A percentile compares a stretch with the other conserved stretches of the same genome.
Evolutionary conservation across 345 rosid species (phyloP).

Genomic region (Aquilaria malaccensis): DNA sequence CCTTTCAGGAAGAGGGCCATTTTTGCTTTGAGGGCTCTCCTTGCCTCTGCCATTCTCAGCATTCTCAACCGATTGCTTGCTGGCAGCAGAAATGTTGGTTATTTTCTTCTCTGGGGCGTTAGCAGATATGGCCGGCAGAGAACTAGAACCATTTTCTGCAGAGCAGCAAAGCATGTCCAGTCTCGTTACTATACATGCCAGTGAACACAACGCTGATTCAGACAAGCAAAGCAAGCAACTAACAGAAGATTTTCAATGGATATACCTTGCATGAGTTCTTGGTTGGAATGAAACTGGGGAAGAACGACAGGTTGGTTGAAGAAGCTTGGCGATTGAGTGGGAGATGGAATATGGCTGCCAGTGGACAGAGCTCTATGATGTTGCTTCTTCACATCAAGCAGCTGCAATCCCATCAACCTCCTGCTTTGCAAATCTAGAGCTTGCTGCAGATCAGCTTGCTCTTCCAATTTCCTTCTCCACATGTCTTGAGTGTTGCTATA

Average conservation of each 20-base stretch:
- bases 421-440: conserved; percentile 75
- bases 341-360: conserved; percentile 56
- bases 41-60: conserved; percentile 32
- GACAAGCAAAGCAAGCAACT: not conserved
- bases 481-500: conserved; percentile 47
- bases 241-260: not conserved
- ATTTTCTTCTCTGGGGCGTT: conserved; percentile 19
- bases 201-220: not conserved
- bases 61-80: conserved; percentile 21
- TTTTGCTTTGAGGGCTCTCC: conserved; percentile 25
- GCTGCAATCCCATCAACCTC: conserved; percentile 73
- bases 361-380: conserved; percentile 59
- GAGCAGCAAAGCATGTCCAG: not conserved
- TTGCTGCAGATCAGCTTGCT: conserved; percentile 61
- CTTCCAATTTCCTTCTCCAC: conserved; percentile 76
- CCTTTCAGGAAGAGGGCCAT: conserved; percentile 36
- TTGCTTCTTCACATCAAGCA: conserved; percentile 73
- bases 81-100: conserved; percentile 13
- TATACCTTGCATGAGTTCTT: conserved; percentile 29
- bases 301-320: conserved; percentile 42
- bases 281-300: conserved; percentile 37
- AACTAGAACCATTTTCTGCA: conserved; percentile 38
- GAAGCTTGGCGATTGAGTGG: conserved; percentile 36
- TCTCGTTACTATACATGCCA: not conserved
- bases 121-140: conserved; percentile 15